phyloP scores from a whole-genome alignment of 148 eudicot species.

The Limonium bicolor region DNA sequence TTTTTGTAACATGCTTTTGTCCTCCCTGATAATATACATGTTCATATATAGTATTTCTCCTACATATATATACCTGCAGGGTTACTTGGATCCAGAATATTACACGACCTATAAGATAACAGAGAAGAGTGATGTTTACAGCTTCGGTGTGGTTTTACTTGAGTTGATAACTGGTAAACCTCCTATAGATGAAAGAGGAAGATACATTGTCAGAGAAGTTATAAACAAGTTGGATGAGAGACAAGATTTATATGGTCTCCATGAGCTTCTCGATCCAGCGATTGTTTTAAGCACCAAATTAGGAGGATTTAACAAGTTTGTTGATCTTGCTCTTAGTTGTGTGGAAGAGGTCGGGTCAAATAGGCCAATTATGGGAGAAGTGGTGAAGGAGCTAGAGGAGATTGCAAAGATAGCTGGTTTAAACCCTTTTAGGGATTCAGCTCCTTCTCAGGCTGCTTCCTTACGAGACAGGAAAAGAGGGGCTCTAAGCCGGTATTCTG shows the following conservation, averaged over 20 bases:
- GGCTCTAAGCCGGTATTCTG: too few species aligned
- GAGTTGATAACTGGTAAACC: constrained; percentile 64
- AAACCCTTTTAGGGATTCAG: constrained; percentile 2
- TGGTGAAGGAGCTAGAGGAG: constrained; percentile 51
- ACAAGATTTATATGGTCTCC: constrained; percentile 24
- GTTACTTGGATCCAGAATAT: constrained; percentile 93
- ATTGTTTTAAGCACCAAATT: not conserved
- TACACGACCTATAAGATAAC: constrained; percentile 91
- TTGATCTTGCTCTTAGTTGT: constrained; percentile 69
- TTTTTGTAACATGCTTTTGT: too few species aligned
- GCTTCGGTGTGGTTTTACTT: constrained; percentile 86
- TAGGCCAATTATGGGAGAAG: constrained; percentile 72
- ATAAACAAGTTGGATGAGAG: constrained; percentile 25
- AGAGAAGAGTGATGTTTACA: constrained; percentile 88
- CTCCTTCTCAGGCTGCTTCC: not conserved
- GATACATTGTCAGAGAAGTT: constrained; percentile 75
- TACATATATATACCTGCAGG: constrained; percentile 38
- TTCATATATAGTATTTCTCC: too few species aligned
- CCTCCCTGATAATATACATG: too few species aligned
- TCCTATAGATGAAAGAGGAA: constrained; percentile 81
- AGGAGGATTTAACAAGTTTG: constrained; percentile 34
- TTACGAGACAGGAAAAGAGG: too few species aligned
- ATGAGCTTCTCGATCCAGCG: constrained; percentile 9
- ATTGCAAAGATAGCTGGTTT: not conserved
- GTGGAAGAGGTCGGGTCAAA: constrained; percentile 65